Conservation (phyloP, 2,329 filamentous ascomycete genomes). For the Leptodontidium sp. region DNA sequence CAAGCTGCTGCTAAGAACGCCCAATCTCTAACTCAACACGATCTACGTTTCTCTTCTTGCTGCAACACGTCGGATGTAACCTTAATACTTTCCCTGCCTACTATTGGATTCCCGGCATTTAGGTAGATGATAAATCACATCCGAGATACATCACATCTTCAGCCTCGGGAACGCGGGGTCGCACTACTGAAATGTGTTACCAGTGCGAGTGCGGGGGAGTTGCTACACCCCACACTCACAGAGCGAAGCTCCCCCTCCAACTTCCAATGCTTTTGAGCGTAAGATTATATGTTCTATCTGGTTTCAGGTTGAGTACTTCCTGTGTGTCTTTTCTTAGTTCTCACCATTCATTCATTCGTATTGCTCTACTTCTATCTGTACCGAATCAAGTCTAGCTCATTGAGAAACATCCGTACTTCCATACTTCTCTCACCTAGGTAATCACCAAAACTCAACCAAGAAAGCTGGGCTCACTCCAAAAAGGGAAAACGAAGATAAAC, state of each 20-base stretch:
- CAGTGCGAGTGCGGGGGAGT: not conserved
- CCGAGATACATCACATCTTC: not conserved
- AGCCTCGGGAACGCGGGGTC: conserved; percentile 17
- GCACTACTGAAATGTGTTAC: not conserved
- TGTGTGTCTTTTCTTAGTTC: too few species aligned
- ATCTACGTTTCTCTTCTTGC: not conserved
- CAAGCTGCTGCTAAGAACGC: too few species aligned
- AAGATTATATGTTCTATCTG: too few species aligned
- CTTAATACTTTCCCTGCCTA: not conserved
- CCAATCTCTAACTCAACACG: too few species aligned
- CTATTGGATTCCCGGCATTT: not conserved
- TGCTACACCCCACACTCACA: not conserved
- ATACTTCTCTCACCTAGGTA: not conserved
- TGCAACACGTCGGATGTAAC: not conserved
- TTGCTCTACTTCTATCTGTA: too few species aligned
- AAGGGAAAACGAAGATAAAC: too few species aligned
- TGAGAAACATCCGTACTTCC: too few species aligned
- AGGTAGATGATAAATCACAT: not conserved
- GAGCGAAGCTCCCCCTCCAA: not conserved
- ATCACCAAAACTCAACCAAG: not conserved
- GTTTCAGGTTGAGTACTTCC: too few species aligned
- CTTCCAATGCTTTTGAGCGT: too few species aligned
- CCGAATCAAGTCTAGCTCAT: too few species aligned
- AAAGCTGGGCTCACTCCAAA: not conserved
- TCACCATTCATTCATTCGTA: too few species aligned